phyloP scores from a whole-genome alignment of 352 stramenopile genomes.

The Globisporangium alternatum region DNA sequence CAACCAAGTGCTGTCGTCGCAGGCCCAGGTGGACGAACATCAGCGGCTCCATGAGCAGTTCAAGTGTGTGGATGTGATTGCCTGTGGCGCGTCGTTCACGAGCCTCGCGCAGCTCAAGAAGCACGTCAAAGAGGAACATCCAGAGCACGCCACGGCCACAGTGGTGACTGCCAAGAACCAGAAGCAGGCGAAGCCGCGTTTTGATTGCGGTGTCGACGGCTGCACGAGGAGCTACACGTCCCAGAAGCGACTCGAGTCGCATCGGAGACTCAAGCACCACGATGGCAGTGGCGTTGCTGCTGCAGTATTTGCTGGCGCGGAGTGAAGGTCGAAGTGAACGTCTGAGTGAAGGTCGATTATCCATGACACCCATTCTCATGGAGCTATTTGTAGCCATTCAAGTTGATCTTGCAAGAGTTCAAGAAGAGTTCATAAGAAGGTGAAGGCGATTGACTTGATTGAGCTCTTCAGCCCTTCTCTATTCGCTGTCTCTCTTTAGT shows the following conservation, averaged over 20 bases:
- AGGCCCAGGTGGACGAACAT: constrained; percentile 23
- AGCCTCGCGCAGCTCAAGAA: constrained; percentile 24
- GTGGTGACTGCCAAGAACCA: background rate
- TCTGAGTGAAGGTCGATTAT: background rate
- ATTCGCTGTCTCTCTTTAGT: too few species aligned
- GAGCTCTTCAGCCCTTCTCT: background rate
- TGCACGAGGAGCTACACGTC: constrained; percentile 46
- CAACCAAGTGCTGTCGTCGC: constrained; percentile 27
- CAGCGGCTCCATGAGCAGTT: constrained; percentile 24
- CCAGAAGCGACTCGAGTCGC: constrained; percentile 29
- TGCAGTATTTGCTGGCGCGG: background rate
- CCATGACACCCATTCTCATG: background rate
- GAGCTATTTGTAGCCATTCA: background rate
- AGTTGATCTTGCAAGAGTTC: too few species aligned
- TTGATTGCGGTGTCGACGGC: constrained; percentile 26
- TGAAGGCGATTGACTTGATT: background rate
- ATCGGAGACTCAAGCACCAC: constrained; percentile 24
- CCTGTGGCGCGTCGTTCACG: constrained; percentile 33
- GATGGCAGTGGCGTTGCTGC: background rate
- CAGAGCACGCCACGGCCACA: background rate
- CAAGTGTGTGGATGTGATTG: constrained; percentile 20
- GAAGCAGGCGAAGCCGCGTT: constrained; percentile 9
- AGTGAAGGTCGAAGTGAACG: background rate
- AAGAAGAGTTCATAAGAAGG: background rate
- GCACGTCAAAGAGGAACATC: constrained; percentile 25